Evolutionary conservation across 2,329 filamentous ascomycete genomes (phyloP).

Genomic region (Capronia coronata): DNA sequence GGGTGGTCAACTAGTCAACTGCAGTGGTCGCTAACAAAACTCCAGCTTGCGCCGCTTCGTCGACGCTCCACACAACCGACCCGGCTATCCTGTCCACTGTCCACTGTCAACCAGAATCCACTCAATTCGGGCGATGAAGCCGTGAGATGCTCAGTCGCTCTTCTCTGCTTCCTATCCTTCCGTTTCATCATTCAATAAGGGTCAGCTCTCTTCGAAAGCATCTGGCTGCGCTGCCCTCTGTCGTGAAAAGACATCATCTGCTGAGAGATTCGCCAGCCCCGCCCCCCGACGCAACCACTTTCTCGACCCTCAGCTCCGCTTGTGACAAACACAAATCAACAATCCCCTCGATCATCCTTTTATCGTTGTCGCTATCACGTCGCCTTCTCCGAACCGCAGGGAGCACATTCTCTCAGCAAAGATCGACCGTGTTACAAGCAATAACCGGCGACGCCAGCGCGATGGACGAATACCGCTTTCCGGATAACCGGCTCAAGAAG

Average conservation of each 20-base stretch:
- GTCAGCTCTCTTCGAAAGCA: not conserved
- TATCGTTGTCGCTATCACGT: conserved; percentile 3
- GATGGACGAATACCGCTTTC: conserved; percentile 41
- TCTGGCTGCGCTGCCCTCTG: not conserved
- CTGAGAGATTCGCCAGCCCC: conserved; percentile 10
- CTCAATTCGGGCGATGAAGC: conserved; percentile 17
- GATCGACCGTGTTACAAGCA: conserved; percentile 23
- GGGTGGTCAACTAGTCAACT: not conserved
- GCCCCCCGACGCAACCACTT: conserved; percentile 12
- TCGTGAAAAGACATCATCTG: not conserved
- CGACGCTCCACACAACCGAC: conserved; percentile 13
- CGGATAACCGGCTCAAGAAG: conserved; percentile 40
- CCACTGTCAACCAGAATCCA: not conserved
- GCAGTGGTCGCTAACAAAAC: not conserved
- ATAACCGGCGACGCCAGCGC: conserved; percentile 22
- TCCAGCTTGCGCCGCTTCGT: conserved; percentile 4
- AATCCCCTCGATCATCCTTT: conserved; percentile 8
- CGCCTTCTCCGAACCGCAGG: not conserved
- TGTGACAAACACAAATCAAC: conserved; percentile 25
- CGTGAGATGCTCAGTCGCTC: conserved; percentile 23
- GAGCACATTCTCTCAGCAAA: conserved; percentile 3
- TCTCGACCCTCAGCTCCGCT: conserved; percentile 4
- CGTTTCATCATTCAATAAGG: conserved; percentile 1
- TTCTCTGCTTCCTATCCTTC: conserved; percentile 9
- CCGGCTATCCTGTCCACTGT: conserved; percentile 6